These are phyloP conservation scores for Boletus rufocinnamomeus DNA, from an alignment of 768 basidiomycete species.

Conservation along the genomic window DNA sequence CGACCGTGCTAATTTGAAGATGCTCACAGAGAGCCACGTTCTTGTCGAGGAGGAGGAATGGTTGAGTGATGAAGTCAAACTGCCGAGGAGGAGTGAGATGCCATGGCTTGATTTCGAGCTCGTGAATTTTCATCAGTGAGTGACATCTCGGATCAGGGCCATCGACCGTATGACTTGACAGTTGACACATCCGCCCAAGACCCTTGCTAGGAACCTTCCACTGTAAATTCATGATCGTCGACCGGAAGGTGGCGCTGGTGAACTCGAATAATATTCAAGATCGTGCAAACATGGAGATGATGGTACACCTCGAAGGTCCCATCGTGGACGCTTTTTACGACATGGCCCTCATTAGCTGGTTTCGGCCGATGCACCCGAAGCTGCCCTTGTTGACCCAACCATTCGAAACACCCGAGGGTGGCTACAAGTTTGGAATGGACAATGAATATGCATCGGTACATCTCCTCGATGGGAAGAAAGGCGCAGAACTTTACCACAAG, in stretches of 20 bases:
- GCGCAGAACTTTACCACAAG: constrained; percentile 29
- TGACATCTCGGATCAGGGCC: neutral
- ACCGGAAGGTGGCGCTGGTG: constrained; percentile 64
- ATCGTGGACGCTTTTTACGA: constrained; percentile 73
- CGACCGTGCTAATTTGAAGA: constrained; percentile 63
- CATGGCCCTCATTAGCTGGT: constrained; percentile 65
- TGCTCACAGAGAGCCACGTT: constrained; percentile 47
- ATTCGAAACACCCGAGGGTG: constrained; percentile 32
- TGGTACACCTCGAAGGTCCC: constrained; percentile 69
- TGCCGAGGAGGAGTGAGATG: constrained; percentile 57
- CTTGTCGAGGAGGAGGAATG: constrained; percentile 48
- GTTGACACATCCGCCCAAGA: constrained; percentile 21
- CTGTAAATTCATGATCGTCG: constrained; percentile 68
- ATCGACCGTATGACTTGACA: neutral
- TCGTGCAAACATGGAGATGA: constrained; percentile 56
- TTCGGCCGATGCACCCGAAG: constrained; percentile 46
- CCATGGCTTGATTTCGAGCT: constrained; percentile 63
- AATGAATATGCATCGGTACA: constrained; percentile 33
- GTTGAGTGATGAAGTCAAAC: constrained; percentile 45
- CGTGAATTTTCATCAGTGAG: constrained; percentile 51
- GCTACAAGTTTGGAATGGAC: constrained; percentile 42
- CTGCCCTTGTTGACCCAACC: constrained; percentile 42
- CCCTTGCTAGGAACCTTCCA: constrained; percentile 69
- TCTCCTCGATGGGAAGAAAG: constrained; percentile 30
- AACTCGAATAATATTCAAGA: constrained; percentile 73